Base-by-base conservation (phyloP, 305 asterid genomes). In the Ajuga reptans region DNA sequence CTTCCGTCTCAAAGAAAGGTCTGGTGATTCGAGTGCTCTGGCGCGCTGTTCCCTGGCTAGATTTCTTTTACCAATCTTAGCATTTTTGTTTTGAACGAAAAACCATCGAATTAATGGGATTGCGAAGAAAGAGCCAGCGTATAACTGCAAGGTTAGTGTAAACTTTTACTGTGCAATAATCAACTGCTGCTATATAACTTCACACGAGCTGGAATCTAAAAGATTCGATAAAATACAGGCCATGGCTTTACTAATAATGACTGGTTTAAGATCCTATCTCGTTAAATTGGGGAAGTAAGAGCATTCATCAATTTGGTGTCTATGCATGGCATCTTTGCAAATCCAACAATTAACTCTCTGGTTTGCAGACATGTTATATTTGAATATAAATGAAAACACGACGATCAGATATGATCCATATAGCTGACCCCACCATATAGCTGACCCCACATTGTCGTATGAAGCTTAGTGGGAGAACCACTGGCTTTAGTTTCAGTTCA, bases 81-180 rank as follows among this genome's bases (percentile, higher is more conserved):
- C 83, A 69, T 93, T 93, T 61, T 79, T 82, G 83, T 72, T 86
- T 81, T 72, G 84, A 76, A 91, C 68, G 27, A 84, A 72, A 69
- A 86, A 77, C 97, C 95, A 87, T 66, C 99, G 87, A 69, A 85
- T 33, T 72, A 87, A 63, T 65, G 99, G 99, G 76, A 93, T 93
- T 54, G 89, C 92, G 70, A 94, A 94, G 85, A 94, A 94, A 66
- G 99, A 91, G 69, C 92, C 95, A 69, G 99, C 97, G 65, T 94
- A 94, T 59, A 94, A 77, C 99, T 93, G 93, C 86, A 79, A 66
- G 68, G 66, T 63, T 24, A 39, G 64, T 14, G 47, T 42, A 58
- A 41, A 43, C 34, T 67, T 2, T 64, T 18, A 43, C 17, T 9
- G 1, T 10, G 49, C 10, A 69, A 43, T 43, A 15, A 29, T 45